Evolutionary conservation across 2,329 filamentous ascomycete genomes (phyloP), one percentile per base, ranked within the genome.

Genomic region (Penicillium sp.): DNA sequence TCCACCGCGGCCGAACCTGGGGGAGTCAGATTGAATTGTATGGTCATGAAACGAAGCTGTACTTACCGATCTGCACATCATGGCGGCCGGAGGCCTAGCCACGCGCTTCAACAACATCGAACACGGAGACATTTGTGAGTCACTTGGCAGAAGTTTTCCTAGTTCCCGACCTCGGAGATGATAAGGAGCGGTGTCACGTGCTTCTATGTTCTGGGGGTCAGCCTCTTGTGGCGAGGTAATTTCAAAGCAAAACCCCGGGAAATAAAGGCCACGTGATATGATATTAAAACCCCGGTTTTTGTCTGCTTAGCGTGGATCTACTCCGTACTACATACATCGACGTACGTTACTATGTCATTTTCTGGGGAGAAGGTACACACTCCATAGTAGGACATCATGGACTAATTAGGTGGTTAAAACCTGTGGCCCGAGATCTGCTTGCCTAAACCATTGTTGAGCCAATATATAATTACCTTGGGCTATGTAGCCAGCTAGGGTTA

Each of bases 61-160:
- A 47, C 50, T 40, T 10, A 53, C 50, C 10, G 33, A 26, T 30
- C 50, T 47, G 33, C 50, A 45, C 33, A 47, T 38, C 19, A 40
- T 26, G 19, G 42, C 8, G 50, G 28, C 25, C 33, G 42, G 31
- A 47, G 50, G 33, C 33, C 42, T 33, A 38, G 50, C 42, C 42
- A 53, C 44, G 42, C 44, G 44, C 50, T 50, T 50, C 19, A 50
- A 43, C 31, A 42, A 41, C 48, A 50, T 50, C 12, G 48, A 43
- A 50, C 48, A 50, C 48, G 48, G 46, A 41, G 46, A 50, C 48
- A 50, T 50, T 50, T 28, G 30, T 50, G 37, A 50, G 48, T 50
- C 33, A 33, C 38, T 43, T 5, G 26, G 38, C 48, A 43, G 22
- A 50, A 50, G 28, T 43, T 44, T 50, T 50, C 19, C 17, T 8